Evolutionary conservation across 805 yeast genomes (phyloP).

Genomic region (Scheffersomyces amazonensis): DNA sequence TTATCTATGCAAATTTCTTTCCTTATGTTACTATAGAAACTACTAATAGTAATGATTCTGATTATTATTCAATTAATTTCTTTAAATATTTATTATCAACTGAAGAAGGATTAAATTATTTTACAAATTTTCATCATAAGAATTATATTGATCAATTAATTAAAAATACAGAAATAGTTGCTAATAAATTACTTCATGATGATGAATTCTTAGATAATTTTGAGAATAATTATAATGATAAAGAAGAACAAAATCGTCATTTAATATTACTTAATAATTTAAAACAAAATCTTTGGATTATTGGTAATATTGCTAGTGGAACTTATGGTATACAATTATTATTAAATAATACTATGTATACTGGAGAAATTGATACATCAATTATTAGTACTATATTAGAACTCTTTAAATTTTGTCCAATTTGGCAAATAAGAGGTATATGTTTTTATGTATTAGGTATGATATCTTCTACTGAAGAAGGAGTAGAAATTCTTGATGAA

Average conservation of each 20-base stretch:
- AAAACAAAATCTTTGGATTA: slow-evolving; percentile 81
- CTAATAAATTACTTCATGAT: slow-evolving; percentile 7
- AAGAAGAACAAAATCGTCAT: slow-evolving; percentile 30
- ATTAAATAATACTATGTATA: slow-evolving; percentile 24
- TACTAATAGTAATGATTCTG: neutral
- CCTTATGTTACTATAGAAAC: slow-evolving; percentile 18
- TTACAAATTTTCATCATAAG: slow-evolving; percentile 40
- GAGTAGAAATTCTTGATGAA: slow-evolving; percentile 82
- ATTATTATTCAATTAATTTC: slow-evolving; percentile 39
- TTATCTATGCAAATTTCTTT: slow-evolving; percentile 20
- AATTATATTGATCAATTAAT: slow-evolving; percentile 43
- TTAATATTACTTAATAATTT: slow-evolving; percentile 24
- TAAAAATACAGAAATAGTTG: slow-evolving; percentile 9
- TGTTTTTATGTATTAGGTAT: slow-evolving; percentile 78
- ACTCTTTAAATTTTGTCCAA: slow-evolving; percentile 26
- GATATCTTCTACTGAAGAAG: slow-evolving; percentile 69
- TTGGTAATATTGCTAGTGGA: slow-evolving; percentile 79
- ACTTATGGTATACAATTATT: slow-evolving; percentile 57
- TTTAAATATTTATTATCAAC: slow-evolving; percentile 80
- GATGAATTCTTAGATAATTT: slow-evolving; percentile 14
- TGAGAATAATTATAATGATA: slow-evolving; percentile 4
- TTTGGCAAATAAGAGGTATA: slow-evolving; percentile 66
- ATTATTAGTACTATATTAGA: slow-evolving; percentile 47
- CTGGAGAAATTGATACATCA: slow-evolving; percentile 14
- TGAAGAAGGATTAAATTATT: slow-evolving; percentile 68